Evolutionary conservation across 352 stramenopile species (phyloP), one percentile per base, ranked within the genome.

Genomic region (Phytophthora sp.): DNA sequence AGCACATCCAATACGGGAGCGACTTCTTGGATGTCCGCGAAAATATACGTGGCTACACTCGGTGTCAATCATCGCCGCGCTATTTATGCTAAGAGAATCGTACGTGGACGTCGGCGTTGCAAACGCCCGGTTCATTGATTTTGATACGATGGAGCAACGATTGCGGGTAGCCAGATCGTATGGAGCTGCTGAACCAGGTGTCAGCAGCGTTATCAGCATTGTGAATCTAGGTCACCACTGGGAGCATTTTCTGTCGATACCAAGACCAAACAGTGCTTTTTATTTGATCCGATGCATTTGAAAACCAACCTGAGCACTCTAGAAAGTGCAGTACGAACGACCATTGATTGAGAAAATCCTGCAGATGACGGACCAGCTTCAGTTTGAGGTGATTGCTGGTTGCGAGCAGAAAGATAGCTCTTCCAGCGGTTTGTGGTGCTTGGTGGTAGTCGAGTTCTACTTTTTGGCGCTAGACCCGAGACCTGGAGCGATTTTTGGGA

Each of bases 371-470:
- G 53, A 61, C 11, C 28, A 53, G 23, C 26, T 49, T 2, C 10
- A 44, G 13, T 44, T 30, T 28, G 24, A 63, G 11, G 18, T 63
- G 8, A 35, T 61, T 12, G 37, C 15, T 17, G 39, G 41, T 1
- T 61, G 41, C 13, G 9, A 30, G 41, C 53, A 61, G 23, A 38
- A 37, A 10, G 41, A 61, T 18, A 38, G 31, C 32, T 31, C 39
- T 2, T 53, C 41, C 4, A 53, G 30, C 18, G 53, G 41, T 1
- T 6, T 61, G n/a, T 61, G 53, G 21, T 46, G 41, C 15, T 38
- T 61, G 11, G 53, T 61, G 31, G 21, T 46, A n/a, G 27, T 62
- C 6, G 54, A 37, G 26, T 7, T 62, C 42, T 62, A 4, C 42
- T 62, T 4, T 62, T 54, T 41, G 54, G 54, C 9, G 54, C 54